Evolutionary conservation across 345 rosid genomes (phyloP), one percentile per base, ranked within the genome.

Genomic region (Noccaea bulbosa): DNA sequence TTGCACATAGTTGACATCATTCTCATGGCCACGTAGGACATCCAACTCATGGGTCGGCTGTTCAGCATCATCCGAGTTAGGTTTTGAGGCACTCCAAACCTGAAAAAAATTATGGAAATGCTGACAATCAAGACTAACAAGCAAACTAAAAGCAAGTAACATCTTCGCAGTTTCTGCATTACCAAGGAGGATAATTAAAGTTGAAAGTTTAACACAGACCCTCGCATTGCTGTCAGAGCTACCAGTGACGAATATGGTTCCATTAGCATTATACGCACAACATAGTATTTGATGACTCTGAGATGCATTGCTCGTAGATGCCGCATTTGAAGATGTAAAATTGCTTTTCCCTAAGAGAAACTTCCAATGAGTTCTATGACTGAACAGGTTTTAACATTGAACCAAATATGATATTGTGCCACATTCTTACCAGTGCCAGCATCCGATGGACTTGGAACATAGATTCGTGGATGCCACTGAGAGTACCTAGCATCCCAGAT

Each of bases 401-500:
- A 56, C 20, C 34, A 50, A 52, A 43, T 15, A 58, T 40, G 35
- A 50, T 50, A 40, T 50, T 53, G 77, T 64, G 9, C 22, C 49
- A 57, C 53, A 53, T 64, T 71, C 86, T 75, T 81, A 94, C 98
- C 99, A 49, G 83, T 73, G 64, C 77, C 67, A 67, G 80, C 72
- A 82, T 85, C 90, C 44, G 84, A 77, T 67, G 91, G 96, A 72
- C 83, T 88, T 51, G 99, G 98, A 67, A 81, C 76, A 76, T 85
- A 94, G 50, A 88, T 80, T 33, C 86, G 87, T 46, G 96, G 92
- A 75, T 81, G 83, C 68, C 78, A 78, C 17, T 83, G 87, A 67
- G 98, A 91, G 82, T 62, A 80, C 78, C 98, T 87, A 73, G 96
- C 92, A 83, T 94, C 99, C 99, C 99, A 94, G 70, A 94, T 87